Base-by-base conservation (phyloP, 305 asterid species). In the Rubia occidens region DNA sequence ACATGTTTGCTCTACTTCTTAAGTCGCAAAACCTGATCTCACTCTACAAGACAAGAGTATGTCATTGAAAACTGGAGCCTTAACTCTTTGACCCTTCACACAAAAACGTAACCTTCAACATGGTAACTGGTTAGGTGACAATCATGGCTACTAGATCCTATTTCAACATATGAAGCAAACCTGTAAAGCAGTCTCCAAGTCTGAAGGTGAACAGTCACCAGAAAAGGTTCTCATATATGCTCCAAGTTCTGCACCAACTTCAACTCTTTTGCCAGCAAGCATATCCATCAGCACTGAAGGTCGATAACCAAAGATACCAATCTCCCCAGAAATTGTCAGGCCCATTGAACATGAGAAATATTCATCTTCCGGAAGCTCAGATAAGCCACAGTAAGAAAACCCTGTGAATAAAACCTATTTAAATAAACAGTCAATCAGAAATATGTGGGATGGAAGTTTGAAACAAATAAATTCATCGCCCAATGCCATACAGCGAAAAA, bases 251-350 rank as follows among this genome's bases (percentile, higher is more conserved):
- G 96, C 87, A 71, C 91, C 93, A 67, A 92, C 93, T 87, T 88
- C 97, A 77, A 95, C 95, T 81, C 96, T 84, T 86, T 88, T 92
- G 78, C 98, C 98, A 83, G 96, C 98, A 80, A 92, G 97, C 97
- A 92, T 88, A 75, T 92, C 98, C 79, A 90, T 69, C 17, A 92
- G 92, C 76, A 89, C 85, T 49, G 98, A 82, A 71, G 98, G 98
- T 78, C 97, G 81, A 81, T 89, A 86, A 66, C 98, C 98, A 88
- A 85, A 92, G 61, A 89, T 84, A 78, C 98, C 98, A 80, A 92
- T 92, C 81, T 92, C 98, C 43, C 96, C 98, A 79, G 98, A 95
- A 75, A 92, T 92, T 55, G 97, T 92, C 68, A 96, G 85, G 60
- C 97, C 96, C 98, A 89, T 92, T 62, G 98, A 92, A 77, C 98